These are phyloP conservation scores for Backusella morwellensis DNA, from an alignment of 192 early-diverging fungal genomes.

Conservation along the genomic window DNA sequence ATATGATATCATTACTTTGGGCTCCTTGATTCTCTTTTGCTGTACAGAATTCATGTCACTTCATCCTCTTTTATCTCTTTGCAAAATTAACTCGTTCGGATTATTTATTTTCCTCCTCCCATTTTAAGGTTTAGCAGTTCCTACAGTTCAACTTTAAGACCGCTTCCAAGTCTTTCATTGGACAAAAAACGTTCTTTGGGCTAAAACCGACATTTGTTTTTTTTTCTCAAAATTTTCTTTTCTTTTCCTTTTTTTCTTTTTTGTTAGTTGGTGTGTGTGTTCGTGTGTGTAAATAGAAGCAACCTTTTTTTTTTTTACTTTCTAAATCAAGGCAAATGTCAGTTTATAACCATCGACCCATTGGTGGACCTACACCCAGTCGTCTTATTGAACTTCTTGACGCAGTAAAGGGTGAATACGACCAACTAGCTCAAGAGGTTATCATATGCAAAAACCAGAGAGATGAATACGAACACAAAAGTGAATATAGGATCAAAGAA, in stretches of 20 bases:
- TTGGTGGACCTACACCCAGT: constrained; percentile 65
- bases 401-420: constrained; percentile 77
- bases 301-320: background rate
- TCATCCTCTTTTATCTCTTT: no score
- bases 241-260: background rate
- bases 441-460: constrained; percentile 68
- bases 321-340: constrained; percentile 29
- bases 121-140: no score
- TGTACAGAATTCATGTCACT: no score
- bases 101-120: no score
- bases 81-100: no score
- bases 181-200: background rate
- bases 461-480: constrained; percentile 87
- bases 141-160: background rate
- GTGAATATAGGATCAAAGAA: constrained; percentile 46
- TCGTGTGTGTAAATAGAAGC: background rate
- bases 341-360: constrained; percentile 75
- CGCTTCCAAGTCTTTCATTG: background rate
- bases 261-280: background rate
- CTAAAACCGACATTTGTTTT: background rate
- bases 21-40: no score
- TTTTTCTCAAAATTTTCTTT: background rate
- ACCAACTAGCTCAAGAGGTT: constrained; percentile 73
- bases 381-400: constrained; percentile 82
- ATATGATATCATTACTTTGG: no score